These are phyloP conservation scores for Cenchrus fungigraminus DNA, from an alignment of 176 grass and related monocot genomes.

Conservation along the genomic window DNA sequence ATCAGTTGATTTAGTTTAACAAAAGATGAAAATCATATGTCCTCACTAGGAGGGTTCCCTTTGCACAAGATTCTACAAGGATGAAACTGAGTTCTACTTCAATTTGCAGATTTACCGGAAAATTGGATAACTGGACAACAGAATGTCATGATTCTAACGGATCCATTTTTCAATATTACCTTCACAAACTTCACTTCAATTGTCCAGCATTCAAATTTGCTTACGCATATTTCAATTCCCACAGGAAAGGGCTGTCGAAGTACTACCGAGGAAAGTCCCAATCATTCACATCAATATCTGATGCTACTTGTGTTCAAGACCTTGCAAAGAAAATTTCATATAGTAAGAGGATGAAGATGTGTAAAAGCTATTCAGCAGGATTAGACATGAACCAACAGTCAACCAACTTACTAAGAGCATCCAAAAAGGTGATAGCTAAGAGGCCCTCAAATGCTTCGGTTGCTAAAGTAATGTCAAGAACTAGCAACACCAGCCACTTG, in stretches of 20 bases:
- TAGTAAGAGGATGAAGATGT: slow-evolving; percentile 72
- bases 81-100: not conserved
- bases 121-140: not conserved
- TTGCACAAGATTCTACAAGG: slow-evolving; percentile 5
- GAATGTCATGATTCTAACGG: not conserved
- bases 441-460: slow-evolving; percentile 61
- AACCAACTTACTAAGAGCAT: slow-evolving; percentile 36
- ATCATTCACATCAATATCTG: slow-evolving; percentile 63
- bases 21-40: not conserved
- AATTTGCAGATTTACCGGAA: not conserved
- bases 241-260: slow-evolving; percentile 70
- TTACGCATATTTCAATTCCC: not conserved
- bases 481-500: slow-evolving; percentile 46
- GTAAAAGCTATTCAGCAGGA: slow-evolving; percentile 64
- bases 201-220: slow-evolving; percentile 12
- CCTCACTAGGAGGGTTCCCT: not conserved
- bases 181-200: slow-evolving; percentile 15
- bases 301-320: slow-evolving; percentile 51
- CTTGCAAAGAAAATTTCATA: slow-evolving; percentile 63
- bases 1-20: not conserved
- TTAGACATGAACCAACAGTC: slow-evolving; percentile 52
- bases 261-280: slow-evolving; percentile 74
- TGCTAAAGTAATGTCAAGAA: slow-evolving; percentile 42
- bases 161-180: not conserved
- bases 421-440: slow-evolving; percentile 65